Percentiles rank a stretch among this genome's conserved stretches.
These are phyloP conservation scores for Spergularia bocconei DNA, from an alignment of 148 eudicot genomes.

Conservation along the genomic window DNA sequence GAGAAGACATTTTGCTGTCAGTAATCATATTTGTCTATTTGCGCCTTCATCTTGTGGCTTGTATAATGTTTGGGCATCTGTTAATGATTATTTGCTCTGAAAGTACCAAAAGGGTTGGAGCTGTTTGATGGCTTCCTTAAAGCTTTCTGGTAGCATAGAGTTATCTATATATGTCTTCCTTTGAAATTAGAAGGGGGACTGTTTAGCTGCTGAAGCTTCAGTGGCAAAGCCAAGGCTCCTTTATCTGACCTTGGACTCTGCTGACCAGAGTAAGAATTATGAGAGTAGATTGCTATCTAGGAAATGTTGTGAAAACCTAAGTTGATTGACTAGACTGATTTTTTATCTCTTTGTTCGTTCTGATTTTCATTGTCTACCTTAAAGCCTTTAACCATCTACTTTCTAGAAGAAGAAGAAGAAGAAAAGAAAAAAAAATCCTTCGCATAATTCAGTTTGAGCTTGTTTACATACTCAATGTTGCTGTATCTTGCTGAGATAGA, in stretches of 20 bases:
- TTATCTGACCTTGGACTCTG: neutral
- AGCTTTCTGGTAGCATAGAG: neutral
- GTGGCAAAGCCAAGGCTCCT: neutral
- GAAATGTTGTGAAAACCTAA: too few relatives aligned
- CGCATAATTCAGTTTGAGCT: too few relatives aligned
- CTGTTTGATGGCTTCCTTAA: neutral
- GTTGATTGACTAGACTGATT: too few relatives aligned
- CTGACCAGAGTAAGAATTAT: too few relatives aligned
- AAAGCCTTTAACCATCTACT: too few relatives aligned
- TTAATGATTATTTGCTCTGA: neutral
- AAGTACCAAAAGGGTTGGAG: neutral
- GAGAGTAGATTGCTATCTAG: too few relatives aligned
- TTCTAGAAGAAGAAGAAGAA: too few relatives aligned
- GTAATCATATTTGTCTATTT: neutral
- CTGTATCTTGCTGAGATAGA: too few relatives aligned
- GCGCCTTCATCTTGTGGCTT: neutral
- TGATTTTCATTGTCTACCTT: too few relatives aligned
- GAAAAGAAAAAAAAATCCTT: too few relatives aligned
- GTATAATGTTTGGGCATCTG: neutral
- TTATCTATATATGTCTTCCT: neutral
- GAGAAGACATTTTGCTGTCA: neutral
- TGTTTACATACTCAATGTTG: too few relatives aligned
- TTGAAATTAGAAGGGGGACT: neutral
- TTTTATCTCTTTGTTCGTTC: too few relatives aligned
- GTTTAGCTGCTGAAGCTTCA: neutral